Base-by-base conservation (phyloP, 768 basidiomycete genomes). In the Amanita pseudoporphyria region DNA sequence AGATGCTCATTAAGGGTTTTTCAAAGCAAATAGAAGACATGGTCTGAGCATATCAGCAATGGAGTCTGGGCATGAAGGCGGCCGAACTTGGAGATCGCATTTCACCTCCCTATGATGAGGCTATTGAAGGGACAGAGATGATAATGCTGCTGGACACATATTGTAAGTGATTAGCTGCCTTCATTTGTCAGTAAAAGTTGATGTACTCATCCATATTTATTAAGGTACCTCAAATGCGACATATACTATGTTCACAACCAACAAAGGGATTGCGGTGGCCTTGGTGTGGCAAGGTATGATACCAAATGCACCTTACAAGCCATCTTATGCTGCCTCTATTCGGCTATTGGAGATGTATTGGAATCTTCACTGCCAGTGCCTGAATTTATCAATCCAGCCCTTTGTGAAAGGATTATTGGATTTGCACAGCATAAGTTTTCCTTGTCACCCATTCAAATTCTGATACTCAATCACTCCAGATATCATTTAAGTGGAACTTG, bases 381-480 rank as follows among this genome's bases (percentile, higher is more conserved):
- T 63, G 14, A 56, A 55, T 19, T 54, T 68, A 2, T 45, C 60
- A 1, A 55, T 61, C 10, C 53, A 67, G 42, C 52, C 61, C 6
- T 64, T 65, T 38, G 46, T 60, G 18, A 64, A 64, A 41, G 47
- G 48, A 1, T 51, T 69, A 0, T 64, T 61, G 26, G 62, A 67
- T 45, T 24, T 66, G 18, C 61, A 69, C 9, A 30, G 55, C 9
- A 40, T 55, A 0, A n/a, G 45, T 3, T n/a, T n/a, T n/a, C n/a
- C n/a, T 26, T 21, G 5, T 31, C 24, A 3, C 32, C 46, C 13
- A 19, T 50, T 9, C 58, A 62, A 49, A 64, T 65, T 43, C 50
- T 54, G 1, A 58, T 26, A n/a, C n/a, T n/a, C n/a, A n/a, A 6
- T 42, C 6, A 13, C 13, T 6, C 3, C 26, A 42, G 41, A 24